Evolutionary conservation across 1,284 basidiomycete genomes (phyloP), one percentile per base, ranked within the genome.

Genomic region (Stereum hirsutum): DNA sequence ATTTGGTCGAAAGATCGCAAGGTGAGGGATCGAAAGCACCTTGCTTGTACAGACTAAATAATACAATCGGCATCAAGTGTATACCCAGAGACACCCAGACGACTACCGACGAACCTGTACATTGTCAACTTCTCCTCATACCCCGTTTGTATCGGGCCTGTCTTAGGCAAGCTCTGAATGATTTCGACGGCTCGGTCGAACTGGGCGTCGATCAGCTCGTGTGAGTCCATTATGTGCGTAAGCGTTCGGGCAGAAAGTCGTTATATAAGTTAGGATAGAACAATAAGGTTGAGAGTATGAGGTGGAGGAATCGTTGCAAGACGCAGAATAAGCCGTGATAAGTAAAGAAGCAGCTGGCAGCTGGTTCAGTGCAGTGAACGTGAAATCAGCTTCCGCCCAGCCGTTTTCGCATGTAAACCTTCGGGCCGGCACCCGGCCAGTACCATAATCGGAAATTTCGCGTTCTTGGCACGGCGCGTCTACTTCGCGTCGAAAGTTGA

Each of bases 121-220:
- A 98, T 89, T 12, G 82, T 80, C 7, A 98, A 69, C 61, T 98
- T 98, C 62, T 97, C 94, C 54, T 97, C 94, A 62, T 97, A 98
- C 43, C 81, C 89, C 0, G 94, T 97, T 64, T 97, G 93, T 52
- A 97, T 94, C 32, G 93, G 91, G 0, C 95, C 93, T 8, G 84
- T 88, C 69, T 95, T 95, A 1, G 95, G 93, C 17, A 98, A 68
- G 47, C 78, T 64, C 59, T 97, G 94, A 3, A 96, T 86, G 49
- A 97, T 94, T 63, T 94, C 87, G 8, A 97, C 93, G 2, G 93
- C 93, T 39, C 92, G 80, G 65, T 93, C 81, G 63, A 97, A 97
- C 57, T 95, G 90, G 33, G 74, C 74, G 53, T 87, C 80, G 51
- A 87, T 81, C 51, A 80, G 70, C 54, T 74, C 68, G 39, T 65